Evolutionary conservation across 495 filamentous ascomycete species (phyloP).

Genomic region (Hyaloscypha variabilis): DNA sequence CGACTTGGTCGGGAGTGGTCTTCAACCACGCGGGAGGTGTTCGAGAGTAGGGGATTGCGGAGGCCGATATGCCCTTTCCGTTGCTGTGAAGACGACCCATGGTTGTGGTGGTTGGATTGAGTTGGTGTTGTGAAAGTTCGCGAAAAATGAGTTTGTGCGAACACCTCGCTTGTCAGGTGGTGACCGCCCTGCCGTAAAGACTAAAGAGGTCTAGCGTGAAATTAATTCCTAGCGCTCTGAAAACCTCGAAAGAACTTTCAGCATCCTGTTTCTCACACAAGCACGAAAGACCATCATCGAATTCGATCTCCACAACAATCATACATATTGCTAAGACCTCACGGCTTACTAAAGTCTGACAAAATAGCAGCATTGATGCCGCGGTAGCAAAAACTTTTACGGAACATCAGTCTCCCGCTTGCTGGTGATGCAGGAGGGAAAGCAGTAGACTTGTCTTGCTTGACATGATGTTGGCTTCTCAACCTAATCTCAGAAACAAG

Average conservation of each 20-base stretch:
- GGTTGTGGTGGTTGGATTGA: conserved; percentile 48
- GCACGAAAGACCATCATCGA: not conserved
- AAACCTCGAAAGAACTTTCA: not conserved
- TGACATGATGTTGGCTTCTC: too few relatives aligned
- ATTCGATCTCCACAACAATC: too few relatives aligned
- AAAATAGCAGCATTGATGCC: too few relatives aligned
- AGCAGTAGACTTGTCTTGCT: too few relatives aligned
- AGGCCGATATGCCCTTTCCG: conserved; percentile 97
- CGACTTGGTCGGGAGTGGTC: conserved; percentile 73
- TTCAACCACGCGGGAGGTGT: conserved; percentile 89
- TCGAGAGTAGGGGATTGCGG: conserved; percentile 95
- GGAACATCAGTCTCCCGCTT: not conserved
- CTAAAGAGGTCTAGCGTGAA: not conserved
- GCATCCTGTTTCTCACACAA: not conserved
- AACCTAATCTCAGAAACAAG: too few relatives aligned
- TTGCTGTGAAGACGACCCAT: conserved; percentile 99
- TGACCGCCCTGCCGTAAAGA: too few relatives aligned
- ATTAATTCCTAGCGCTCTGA: not conserved
- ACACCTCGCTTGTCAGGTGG: conserved; percentile 10
- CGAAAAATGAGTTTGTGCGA: conserved; percentile 28
- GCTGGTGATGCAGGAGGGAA: too few relatives aligned
- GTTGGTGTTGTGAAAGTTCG: conserved; percentile 30
- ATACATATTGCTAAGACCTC: too few relatives aligned
- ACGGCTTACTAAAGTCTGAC: too few relatives aligned
- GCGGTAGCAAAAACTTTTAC: conserved; percentile 25